Base-by-base conservation (phyloP, 2,329 filamentous ascomycete genomes). In the Fusarium mangiferae region DNA sequence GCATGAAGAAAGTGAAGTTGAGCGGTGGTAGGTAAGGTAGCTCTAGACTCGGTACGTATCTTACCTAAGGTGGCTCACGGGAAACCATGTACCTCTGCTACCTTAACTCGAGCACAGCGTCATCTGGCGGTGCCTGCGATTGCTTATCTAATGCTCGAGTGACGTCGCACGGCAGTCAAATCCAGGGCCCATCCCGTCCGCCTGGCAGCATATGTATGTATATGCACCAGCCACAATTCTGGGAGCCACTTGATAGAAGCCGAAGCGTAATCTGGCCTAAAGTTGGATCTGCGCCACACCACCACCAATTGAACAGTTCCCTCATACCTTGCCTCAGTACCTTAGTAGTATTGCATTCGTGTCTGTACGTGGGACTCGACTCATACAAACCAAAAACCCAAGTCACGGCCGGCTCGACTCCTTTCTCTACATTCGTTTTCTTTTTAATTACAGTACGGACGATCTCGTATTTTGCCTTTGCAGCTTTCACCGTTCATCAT, bases 401-500 rank as follows among this genome's bases (percentile, higher is more conserved):
- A 49, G 35, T 55, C 36, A 65, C 65, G 65, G 58, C 59, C 59
- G 61, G 58, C 44, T 75, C 58, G 35, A 51, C 45, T 72, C 61
- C 18, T 62, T 44, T 75, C 54, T 69, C 28, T 62, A 65, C 63
- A 56, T 52, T 76, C 69, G n/a, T 66, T 70, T 54, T 69, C 44
- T 52, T 39, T 67, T 52, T 67, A 57, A 54, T 49, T 66, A 42
- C n/a, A 62, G 26, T n/a, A 59, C 48, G 28, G 39, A 26, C n/a
- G n/a, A 35, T 54, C 26, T 67, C 20, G 38, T 62, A 44, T 51
- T 51, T 55, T 67, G 30, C n/a, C 56, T 49, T 52, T 63, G 38
- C n/a, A 54, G 44, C 42, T 54, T n/a, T 48, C 33, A 38, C 12
- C 18, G 13, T 44, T 74, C 80, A 81, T 75, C 67, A 89, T 90